Evolutionary conservation across 1,284 basidiomycete species (phyloP).

Genomic region (Ganoderma sp.): DNA sequence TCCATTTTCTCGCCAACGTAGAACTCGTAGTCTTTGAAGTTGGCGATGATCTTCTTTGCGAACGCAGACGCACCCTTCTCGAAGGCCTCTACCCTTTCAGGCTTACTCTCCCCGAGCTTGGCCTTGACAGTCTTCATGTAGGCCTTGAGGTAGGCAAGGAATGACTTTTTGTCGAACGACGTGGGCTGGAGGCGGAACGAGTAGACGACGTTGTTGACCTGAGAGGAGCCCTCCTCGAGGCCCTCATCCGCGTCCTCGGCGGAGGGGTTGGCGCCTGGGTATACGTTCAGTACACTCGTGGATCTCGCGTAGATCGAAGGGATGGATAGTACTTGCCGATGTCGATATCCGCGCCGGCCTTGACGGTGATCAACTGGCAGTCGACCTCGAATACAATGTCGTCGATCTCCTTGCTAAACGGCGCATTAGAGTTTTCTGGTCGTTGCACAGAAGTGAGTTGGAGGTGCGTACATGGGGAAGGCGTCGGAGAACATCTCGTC

Average conservation of each 20-base stretch:
- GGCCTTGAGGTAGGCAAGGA: slow-evolving; percentile 84
- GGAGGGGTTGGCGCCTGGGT: slow-evolving; percentile 86
- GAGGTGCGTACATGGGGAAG: slow-evolving; percentile 73
- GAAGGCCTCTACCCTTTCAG: slow-evolving; percentile 79
- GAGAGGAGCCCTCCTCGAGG: slow-evolving; percentile 77
- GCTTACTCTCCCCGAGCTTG: slow-evolving; percentile 62
- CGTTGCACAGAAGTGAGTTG: neutral
- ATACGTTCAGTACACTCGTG: slow-evolving; percentile 24
- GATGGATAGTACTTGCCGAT: slow-evolving; percentile 68
- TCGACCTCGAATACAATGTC: slow-evolving; percentile 92
- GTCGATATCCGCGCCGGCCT: slow-evolving; percentile 84
- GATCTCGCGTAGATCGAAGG: slow-evolving; percentile 24
- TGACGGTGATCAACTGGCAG: slow-evolving; percentile 77
- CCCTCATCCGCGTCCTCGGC: slow-evolving; percentile 88
- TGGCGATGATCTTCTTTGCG: slow-evolving; percentile 89
- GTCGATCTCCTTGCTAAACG: slow-evolving; percentile 77
- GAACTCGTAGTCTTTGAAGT: slow-evolving; percentile 93
- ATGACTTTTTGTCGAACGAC: slow-evolving; percentile 92
- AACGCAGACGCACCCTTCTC: slow-evolving; percentile 82
- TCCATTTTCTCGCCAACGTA: slow-evolving; percentile 91
- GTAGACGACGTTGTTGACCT: slow-evolving; percentile 92
- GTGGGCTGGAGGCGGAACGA: slow-evolving; percentile 91
- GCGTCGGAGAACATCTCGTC: slow-evolving; percentile 98
- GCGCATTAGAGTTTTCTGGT: slow-evolving; percentile 16
- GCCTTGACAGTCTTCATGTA: slow-evolving; percentile 87